Evolutionary conservation across 257 asterid genomes (phyloP), one percentile per base, ranked within the genome.

Genomic region (Marsdenia floribunda): DNA sequence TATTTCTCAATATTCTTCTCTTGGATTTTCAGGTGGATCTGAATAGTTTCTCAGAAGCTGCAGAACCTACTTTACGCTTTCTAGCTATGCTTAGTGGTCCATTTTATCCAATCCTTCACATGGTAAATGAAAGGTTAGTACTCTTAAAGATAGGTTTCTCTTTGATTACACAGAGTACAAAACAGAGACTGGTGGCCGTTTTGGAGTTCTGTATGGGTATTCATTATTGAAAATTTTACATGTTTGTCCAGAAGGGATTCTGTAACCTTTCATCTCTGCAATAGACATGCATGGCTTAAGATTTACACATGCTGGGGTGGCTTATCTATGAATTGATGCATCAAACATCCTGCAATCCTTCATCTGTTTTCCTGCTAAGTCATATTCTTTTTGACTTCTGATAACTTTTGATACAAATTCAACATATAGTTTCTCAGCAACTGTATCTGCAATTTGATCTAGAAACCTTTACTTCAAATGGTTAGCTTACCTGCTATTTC

Each of bases 21-120:
- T 53, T 81, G 53, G 81, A 54, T 73, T 54, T 83, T 83, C 90
- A 95, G 99, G 89, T 88, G 79, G 99, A 95, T 82, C 97, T 95
- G 82, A 88, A 83, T 83, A 80, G 82, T 86, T 89, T 88, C 81
- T 71, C 96, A 73, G 98, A 95, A 82, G 91, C 93, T 85, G 85
- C 93, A 59, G 98, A 92, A 82, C 80, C 88, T 78, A 88, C 91
- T 53, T 74, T 91, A 80, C 91, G 91, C 47, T 92, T 95, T 83
- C 96, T 95, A 73, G 92, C 98, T 49, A 87, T 92, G 98, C 96
- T 95, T 82, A 88, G 91, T 64, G 98, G 99, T 83, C 99, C 97
- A 22, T 85, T 86, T 83, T 92, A 88, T 85, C 96, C 97, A 73
- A 88, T 95, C 83, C 94, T 95, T 83, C 88, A 79, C 75, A 83